A percentile compares a stretch with the other conserved stretches of the same genome.
Evolutionary conservation across 2,329 filamentous ascomycete genomes (phyloP).

Genomic region (Paecilomyces niveus): DNA sequence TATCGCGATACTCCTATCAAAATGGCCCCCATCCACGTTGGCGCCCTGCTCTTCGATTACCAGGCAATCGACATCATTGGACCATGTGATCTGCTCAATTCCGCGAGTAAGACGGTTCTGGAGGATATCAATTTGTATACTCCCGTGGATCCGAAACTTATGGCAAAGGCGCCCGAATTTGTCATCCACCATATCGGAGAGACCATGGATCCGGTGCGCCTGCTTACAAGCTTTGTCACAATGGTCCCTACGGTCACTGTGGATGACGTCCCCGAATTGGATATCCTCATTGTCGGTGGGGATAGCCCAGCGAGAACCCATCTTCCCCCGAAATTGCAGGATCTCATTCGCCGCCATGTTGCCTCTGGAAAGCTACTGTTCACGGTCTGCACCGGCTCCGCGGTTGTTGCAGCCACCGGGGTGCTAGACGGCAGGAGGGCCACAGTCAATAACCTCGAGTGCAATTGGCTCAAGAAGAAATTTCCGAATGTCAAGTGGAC

Average conservation of each 20-base stretch:
- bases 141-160: constrained; percentile 11
- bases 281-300: constrained; percentile 31
- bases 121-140: constrained; percentile 3
- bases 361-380: constrained; percentile 25
- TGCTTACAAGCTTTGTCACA: constrained; percentile 11
- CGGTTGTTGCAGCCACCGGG: constrained; percentile 20
- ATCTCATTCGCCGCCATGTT: constrained; percentile 29
- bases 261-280: constrained; percentile 31
- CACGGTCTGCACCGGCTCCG: constrained; percentile 12
- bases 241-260: constrained; percentile 24
- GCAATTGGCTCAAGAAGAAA: constrained; percentile 20
- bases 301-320: constrained; percentile 19
- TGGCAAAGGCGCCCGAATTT: constrained; percentile 21
- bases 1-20: not conserved
- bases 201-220: constrained; percentile 19
- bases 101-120: constrained; percentile 13
- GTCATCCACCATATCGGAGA: constrained; percentile 30
- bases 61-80: constrained; percentile 29
- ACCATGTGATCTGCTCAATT: constrained; percentile 24
- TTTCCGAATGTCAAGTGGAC: constrained; percentile 41
- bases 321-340: constrained; percentile 20
- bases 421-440: constrained; percentile 38
- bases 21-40: constrained; percentile 18
- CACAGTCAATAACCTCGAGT: constrained; percentile 35
- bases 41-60: constrained; percentile 21